A percentile compares a stretch with the other conserved stretches of the same genome.
phyloP scores from a whole-genome alignment of 495 filamentous ascomycete species.

The Chaetomium cochliodes region DNA sequence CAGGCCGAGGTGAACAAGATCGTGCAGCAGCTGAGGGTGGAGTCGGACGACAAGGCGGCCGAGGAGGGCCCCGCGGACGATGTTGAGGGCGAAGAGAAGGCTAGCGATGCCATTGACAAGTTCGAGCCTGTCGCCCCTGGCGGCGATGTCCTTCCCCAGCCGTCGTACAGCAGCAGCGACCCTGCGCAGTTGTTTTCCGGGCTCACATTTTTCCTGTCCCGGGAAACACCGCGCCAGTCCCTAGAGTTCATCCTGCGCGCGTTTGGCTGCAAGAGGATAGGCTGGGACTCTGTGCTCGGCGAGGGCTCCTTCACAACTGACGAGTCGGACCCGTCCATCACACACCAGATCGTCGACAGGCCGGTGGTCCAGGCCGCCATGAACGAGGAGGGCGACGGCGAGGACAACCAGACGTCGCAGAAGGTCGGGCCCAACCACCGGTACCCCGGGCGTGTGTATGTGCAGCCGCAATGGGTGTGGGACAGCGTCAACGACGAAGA shows the following conservation, averaged over 20 bases:
- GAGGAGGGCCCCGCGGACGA: conserved; percentile 47
- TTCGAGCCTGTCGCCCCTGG: conserved; percentile 77
- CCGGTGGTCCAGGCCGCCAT: conserved; percentile 63
- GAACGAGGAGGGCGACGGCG: conserved; percentile 55
- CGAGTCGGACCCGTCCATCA: conserved; percentile 82
- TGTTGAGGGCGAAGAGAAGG: conserved; percentile 49
- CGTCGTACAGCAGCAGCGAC: conserved; percentile 57
- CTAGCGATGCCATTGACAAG: conserved; percentile 74
- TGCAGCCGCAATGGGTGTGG: conserved; percentile 99
- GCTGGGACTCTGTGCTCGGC: conserved; percentile 86
- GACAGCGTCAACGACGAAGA: conserved; percentile 89
- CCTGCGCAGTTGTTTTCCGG: conserved; percentile 72
- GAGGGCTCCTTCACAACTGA: conserved; percentile 89
- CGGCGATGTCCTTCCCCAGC: conserved; percentile 85
- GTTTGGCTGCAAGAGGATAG: conserved; percentile 94
- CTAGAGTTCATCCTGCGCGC: conserved; percentile 92
- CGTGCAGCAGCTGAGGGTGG: conserved; percentile 51
- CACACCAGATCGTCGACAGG: conserved; percentile 93
- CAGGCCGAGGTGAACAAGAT: conserved; percentile 57
- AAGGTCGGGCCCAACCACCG: conserved; percentile 58
- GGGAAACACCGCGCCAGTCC: conserved; percentile 86
- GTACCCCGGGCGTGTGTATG: conserved; percentile 82
- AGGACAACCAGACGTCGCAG: conserved; percentile 56
- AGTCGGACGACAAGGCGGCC: conserved; percentile 44
- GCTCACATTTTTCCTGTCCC: conserved; percentile 88